Percentiles rank a stretch among this genome's conserved stretches.
Conservation (phyloP, 2,329 filamentous ascomycete species). For the Cladosporium sp. region DNA sequence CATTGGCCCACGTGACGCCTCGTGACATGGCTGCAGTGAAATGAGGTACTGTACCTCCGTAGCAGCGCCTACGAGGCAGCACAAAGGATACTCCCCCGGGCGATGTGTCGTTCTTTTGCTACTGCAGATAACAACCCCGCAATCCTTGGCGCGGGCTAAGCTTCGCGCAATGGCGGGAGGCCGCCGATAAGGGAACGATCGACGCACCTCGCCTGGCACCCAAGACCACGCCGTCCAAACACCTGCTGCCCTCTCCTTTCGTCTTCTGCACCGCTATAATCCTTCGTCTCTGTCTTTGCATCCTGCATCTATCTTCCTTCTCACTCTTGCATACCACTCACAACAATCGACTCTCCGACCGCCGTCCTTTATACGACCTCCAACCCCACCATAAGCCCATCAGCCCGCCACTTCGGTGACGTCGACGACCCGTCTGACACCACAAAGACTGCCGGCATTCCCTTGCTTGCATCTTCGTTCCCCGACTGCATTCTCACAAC, state of each 20-base stretch:
- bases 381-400: not conserved
- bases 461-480: conserved; percentile 11
- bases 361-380: not conserved
- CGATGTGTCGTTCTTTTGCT: not conserved
- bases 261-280: not conserved
- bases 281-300: not conserved
- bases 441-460: not conserved
- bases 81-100: not conserved
- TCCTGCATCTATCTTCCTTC: not conserved
- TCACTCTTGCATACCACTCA: not conserved
- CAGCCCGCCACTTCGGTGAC: not conserved
- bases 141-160: conserved; percentile 1
- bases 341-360: not conserved
- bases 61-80: not conserved
- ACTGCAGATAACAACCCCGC: conserved; percentile 7
- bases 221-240: not conserved
- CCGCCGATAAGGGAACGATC: conserved; percentile 6
- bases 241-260: not conserved
- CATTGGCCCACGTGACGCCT: conserved; percentile 6
- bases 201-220: conserved; percentile 6
- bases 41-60: not conserved
- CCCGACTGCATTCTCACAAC: conserved; percentile 1
- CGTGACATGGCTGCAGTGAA: not conserved
- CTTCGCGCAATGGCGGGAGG: not conserved
- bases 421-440: conserved; percentile 4